phyloP scores from a whole-genome alignment of 176 grass and related monocot species.

The Carex scoparia region DNA sequence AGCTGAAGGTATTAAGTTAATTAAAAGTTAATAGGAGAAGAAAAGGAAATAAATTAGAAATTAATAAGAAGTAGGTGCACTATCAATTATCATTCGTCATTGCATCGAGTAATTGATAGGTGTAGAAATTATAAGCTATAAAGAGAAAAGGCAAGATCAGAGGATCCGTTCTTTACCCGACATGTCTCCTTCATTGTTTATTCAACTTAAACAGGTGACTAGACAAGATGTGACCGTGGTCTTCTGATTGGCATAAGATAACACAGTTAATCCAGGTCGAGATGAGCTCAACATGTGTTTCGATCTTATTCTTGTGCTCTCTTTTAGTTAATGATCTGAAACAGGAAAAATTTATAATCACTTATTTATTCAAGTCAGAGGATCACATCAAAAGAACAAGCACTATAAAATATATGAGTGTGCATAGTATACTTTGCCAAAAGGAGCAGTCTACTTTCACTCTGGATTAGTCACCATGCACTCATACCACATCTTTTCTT shows the following conservation, averaged over 20 bases:
- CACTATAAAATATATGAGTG: not conserved
- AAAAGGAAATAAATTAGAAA: not conserved
- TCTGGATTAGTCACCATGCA: constrained; percentile 1
- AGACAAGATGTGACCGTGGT: not conserved
- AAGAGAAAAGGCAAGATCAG: not conserved
- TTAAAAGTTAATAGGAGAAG: not conserved
- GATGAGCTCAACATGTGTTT: not conserved
- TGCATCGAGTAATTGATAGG: not conserved
- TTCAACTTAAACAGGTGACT: not conserved
- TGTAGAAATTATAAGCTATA: not conserved
- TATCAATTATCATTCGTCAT: not conserved
- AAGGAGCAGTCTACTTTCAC: not conserved
- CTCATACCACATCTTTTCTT: constrained; percentile 29
- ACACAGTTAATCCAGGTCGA: not conserved
- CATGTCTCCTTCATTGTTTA: not conserved
- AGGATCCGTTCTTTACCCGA: not conserved
- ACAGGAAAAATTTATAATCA: not conserved
- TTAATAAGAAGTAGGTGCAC: not conserved
- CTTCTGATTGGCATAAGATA: not conserved
- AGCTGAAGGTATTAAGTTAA: constrained; percentile 5
- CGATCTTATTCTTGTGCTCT: not conserved
- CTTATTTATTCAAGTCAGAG: not conserved
- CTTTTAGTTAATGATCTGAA: not conserved
- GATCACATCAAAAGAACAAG: not conserved
- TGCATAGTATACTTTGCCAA: not conserved